Conservation (phyloP, 2,329 filamentous ascomycete genomes). For the Magnaporthiopsis rhizophila region DNA sequence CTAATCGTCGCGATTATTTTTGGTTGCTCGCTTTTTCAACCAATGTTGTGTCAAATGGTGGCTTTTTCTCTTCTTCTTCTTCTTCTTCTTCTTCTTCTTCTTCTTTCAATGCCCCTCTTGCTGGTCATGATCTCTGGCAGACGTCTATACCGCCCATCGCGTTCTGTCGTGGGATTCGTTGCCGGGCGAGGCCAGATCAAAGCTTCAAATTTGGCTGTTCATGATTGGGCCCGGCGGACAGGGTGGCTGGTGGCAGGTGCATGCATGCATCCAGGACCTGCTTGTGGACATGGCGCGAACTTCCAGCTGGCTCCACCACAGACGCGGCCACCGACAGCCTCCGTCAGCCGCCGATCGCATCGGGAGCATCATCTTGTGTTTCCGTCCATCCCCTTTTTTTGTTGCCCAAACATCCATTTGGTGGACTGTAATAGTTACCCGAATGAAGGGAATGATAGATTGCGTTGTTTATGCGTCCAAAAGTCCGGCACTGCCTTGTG, state of each 20-base stretch:
- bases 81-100: no score
- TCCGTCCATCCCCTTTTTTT: not conserved
- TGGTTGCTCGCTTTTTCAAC: not conserved
- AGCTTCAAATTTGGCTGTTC: not conserved
- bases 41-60: not conserved
- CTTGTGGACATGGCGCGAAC: not conserved
- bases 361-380: not conserved
- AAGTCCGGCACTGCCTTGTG: not conserved
- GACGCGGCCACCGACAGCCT: not conserved
- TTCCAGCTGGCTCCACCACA: not conserved
- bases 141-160: not conserved
- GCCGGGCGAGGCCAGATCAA: no score
- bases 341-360: not conserved
- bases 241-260: constrained; percentile 1
- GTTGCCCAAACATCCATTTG: no score
- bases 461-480: no score
- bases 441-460: no score
- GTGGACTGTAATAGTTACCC: no score
- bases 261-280: not conserved
- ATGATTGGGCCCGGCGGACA: not conserved
- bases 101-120: no score
- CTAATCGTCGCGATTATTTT: not conserved
- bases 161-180: not conserved
- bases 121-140: no score
- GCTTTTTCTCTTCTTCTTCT: no score